Evolutionary conservation across 2,329 filamentous ascomycete species (phyloP), one percentile per base, ranked within the genome.

Genomic region (Macrophomina phaseolina): DNA sequence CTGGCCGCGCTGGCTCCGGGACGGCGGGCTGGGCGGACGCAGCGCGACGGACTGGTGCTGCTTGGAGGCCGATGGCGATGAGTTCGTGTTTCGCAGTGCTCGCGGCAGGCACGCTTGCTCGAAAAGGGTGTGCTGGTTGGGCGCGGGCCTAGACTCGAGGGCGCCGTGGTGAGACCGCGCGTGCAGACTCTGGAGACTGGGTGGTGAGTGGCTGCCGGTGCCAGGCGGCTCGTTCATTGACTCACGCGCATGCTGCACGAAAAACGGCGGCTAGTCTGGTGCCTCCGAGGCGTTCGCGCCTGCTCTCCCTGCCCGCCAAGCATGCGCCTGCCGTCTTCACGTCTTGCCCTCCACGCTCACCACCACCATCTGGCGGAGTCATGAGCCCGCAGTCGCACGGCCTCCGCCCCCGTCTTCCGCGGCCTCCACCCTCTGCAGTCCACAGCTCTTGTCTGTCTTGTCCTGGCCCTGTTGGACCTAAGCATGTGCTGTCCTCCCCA

Each of bases 211-310:
- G 40, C 42, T 45, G 55, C 12, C 40, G 38, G 38, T 23, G 5
- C 34, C 7, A 23, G 11, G 38, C 55, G 55, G 23, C 38, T 32
- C 23, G 28, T 46, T 32, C 23, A 16, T 46, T 46, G 55, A 46
- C 55, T 46, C 55, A 46, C 38, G 40, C 55, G 40, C 55, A 56
- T 34, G 28, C 45, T 14, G 48, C 48, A 51, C 8, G 28, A 34
- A 61, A 61, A 62, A 49, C 58, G 58, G 45, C 56, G 56, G 56
- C 56, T 61, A 61, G 56, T 16, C 11, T 23, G 32, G 30, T 45
- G 28, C 14, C 51, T 45, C 42, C 42, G 42, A 45, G 42, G 42
- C 42, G 42, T 49, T 49, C 46, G 46, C 11, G 11, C 9, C 8
- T 45, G 42, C 42, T 6, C 46, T 49, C n/a, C n/a, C 46, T 45